Base-by-base conservation (phyloP, 768 basidiomycete genomes). In the Lactarius sanguifluus region DNA sequence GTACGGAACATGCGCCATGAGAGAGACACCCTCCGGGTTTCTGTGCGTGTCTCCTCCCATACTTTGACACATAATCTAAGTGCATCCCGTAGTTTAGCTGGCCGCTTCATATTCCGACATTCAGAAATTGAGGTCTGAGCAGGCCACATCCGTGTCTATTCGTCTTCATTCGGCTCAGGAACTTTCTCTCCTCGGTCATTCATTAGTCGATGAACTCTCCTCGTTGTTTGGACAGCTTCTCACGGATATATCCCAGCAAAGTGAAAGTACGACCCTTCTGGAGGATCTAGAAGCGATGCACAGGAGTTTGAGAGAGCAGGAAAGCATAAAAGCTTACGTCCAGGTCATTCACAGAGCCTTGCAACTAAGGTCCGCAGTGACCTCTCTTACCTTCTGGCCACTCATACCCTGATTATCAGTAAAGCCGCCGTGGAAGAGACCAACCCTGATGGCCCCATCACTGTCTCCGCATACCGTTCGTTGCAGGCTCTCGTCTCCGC, bases 221-320 rank as follows among this genome's bases (percentile, higher is more conserved):
- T 83, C 84, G 65, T 77, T 96, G 34, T 84, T 85, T 5, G 77
- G 81, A 59, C 85, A 89, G 60, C 79, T 96, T 50, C 79, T 86
- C 57, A 89, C 88, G 1, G 79, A 83, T 2, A 70, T 85, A 34
- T 78, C 80, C 13, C 82, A 80, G 16, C 81, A 79, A 54, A 80
- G 82, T 12, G 77, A 74, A n/a, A 71, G 77, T 52, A 79, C 87
- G 4, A 92, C 89, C 0, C 77, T 98, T 5, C 79, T 96, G 12
- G 90, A 94, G 75, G 89, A 92, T 55, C 80, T 98, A 66, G 92
- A 96, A 73, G 83, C 81, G 0, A 76, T 96, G 69, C 92, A 96
- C 72, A 81, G 86, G 56, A 86, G 84, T 72, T 72, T 96, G 71
- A 88, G 86, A 74, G 89, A 94, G 72, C 80, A 97, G 45, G 82